Conservation (phyloP, 805 yeast genomes). For the Cyberlindnera sargentensis region DNA sequence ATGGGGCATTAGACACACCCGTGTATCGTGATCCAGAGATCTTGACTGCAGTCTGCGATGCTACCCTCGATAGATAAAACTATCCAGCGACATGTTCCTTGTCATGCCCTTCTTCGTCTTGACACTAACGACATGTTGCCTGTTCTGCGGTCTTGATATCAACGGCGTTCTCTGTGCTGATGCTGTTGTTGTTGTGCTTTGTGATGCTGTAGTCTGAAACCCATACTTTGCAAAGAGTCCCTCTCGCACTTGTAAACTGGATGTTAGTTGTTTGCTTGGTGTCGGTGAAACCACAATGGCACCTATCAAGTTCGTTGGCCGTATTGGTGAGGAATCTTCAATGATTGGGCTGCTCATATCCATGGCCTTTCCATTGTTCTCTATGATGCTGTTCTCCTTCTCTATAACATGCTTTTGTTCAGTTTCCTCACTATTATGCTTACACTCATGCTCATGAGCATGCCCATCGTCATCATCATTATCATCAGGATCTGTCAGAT, state of each 20-base stretch:
- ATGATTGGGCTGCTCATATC: not conserved
- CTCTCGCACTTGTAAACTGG: not conserved
- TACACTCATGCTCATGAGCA: not conserved
- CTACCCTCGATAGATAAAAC: constrained; percentile 14
- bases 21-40: too few species aligned
- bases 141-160: not conserved
- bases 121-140: not conserved
- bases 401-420: too few species aligned
- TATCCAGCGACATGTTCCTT: constrained; percentile 13
- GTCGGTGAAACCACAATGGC: not conserved
- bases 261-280: too few species aligned
- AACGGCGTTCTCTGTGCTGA: too few species aligned
- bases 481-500: constrained; percentile 23
- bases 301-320: not conserved
- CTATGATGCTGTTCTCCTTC: not conserved
- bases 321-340: not conserved
- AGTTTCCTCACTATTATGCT: too few species aligned
- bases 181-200: too few species aligned
- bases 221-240: constrained; percentile 14
- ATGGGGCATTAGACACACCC: too few species aligned
- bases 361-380: not conserved
- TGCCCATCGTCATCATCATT: not conserved
- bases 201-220: not conserved
- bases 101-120: constrained; percentile 6
- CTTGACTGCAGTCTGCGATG: too few species aligned